These are phyloP conservation scores for Cocos nucifera DNA, from an alignment of 176 grass and related monocot species.

Conservation along the genomic window DNA sequence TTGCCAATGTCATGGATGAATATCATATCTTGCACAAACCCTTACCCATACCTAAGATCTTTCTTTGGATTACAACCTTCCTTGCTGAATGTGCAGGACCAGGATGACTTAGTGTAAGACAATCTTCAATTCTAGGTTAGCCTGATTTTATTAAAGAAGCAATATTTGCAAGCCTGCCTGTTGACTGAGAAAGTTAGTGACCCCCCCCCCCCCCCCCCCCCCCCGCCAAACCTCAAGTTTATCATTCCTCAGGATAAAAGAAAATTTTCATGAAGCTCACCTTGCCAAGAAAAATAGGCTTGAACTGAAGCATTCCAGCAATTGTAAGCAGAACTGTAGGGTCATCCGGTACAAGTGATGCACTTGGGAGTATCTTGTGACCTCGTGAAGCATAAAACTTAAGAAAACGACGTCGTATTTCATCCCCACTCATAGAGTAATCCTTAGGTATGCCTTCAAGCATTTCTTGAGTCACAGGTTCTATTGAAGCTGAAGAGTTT, in stretches of 20 bases:
- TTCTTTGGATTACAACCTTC: too few relatives aligned
- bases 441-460: slow-evolving; percentile 4
- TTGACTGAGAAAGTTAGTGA: background rate
- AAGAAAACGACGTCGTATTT: slow-evolving; percentile 66
- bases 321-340: slow-evolving; percentile 89
- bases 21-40: too few relatives aligned
- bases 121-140: too few relatives aligned
- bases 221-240: too few relatives aligned
- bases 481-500: slow-evolving; percentile 25
- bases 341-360: slow-evolving; percentile 86
- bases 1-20: too few relatives aligned
- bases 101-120: too few relatives aligned
- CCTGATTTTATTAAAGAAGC: too few relatives aligned
- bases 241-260: background rate
- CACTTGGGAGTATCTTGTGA: slow-evolving; percentile 83
- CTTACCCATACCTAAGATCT: too few relatives aligned
- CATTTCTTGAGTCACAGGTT: slow-evolving; percentile 31
- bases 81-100: too few relatives aligned
- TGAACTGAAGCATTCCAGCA: slow-evolving; percentile 98
- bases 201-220: background rate
- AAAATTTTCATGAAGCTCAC: slow-evolving; percentile 23
- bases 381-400: slow-evolving; percentile 71
- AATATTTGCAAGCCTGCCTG: too few relatives aligned
- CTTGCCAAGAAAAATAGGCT: slow-evolving; percentile 96
- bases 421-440: slow-evolving; percentile 41